A percentile compares a stretch with the other conserved stretches of the same genome.
Evolutionary conservation across 176 grass and related monocot species (phyloP).

Genomic region (Rhynchospora pubera): DNA sequence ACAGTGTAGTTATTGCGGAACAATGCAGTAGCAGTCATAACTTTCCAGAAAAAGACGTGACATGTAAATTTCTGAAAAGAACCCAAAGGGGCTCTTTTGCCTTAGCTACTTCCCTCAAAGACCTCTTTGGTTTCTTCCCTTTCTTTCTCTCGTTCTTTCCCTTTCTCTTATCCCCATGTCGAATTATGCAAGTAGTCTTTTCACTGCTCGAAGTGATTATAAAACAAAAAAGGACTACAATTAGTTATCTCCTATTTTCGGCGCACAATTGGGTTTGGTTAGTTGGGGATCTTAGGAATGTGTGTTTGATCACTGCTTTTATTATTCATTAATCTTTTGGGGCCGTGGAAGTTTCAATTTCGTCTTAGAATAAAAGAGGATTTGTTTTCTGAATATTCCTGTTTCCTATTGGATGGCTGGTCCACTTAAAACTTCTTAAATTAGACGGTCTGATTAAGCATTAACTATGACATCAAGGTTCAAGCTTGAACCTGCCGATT

Average conservation of each 20-base stretch:
- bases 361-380: background rate
- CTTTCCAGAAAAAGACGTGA: slow-evolving; percentile 21
- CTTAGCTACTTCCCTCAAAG: background rate
- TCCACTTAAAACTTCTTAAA: no score
- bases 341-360: background rate
- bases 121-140: background rate
- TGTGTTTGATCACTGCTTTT: background rate
- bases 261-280: background rate
- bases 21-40: background rate
- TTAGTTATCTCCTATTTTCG: background rate
- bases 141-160: background rate
- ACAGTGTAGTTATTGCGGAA: background rate
- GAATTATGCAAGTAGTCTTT: background rate
- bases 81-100: background rate
- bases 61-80: slow-evolving; percentile 5
- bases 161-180: background rate
- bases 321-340: background rate
- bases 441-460: no score
- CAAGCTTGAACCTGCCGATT: no score
- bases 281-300: background rate
- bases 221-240: background rate
- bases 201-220: background rate
- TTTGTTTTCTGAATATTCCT: background rate
- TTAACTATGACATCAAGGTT: no score
- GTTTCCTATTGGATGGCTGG: background rate